A percentile compares a stretch with the other conserved stretches of the same genome.
Conservation (phyloP, 352 stramenopile species). For the Globisporangium nagaii region DNA sequence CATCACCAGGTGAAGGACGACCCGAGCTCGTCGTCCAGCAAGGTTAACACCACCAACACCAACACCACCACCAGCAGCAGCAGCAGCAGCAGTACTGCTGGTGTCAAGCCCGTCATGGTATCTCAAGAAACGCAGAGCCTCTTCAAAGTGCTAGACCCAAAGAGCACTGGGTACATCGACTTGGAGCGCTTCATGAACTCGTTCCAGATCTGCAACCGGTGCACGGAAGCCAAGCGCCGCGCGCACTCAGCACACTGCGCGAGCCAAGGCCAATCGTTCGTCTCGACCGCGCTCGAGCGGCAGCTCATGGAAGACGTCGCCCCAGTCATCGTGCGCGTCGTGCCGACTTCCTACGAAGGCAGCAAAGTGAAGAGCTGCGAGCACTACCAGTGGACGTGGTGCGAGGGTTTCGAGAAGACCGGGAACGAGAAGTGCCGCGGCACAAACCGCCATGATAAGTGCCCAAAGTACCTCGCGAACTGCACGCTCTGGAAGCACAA, state of each 20-base stretch:
- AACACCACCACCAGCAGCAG: not conserved
- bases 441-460: conserved; percentile 84
- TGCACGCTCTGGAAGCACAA: conserved; percentile 86
- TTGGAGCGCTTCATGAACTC: conserved; percentile 79
- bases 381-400: conserved; percentile 86
- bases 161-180: conserved; percentile 32
- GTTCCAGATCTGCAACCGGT: conserved; percentile 86
- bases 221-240: conserved; percentile 70
- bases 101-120: conserved; percentile 10
- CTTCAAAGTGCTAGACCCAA: conserved; percentile 57
- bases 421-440: conserved; percentile 81
- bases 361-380: conserved; percentile 80
- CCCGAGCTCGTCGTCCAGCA: conserved; percentile 1
- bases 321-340: conserved; percentile 71
- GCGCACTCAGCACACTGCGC: conserved; percentile 50
- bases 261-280: conserved; percentile 44
- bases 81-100: conserved; percentile 8
- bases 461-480: conserved; percentile 82
- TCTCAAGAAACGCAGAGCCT: conserved; percentile 40
- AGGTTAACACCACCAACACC: not conserved
- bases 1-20: conserved; percentile 70
- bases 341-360: conserved; percentile 63
- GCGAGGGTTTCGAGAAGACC: conserved; percentile 79
- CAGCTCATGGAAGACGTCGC: conserved; percentile 76
- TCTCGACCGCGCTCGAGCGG: conserved; percentile 41